Percentiles rank a stretch among this genome's conserved stretches.
Evolutionary conservation across 805 yeast genomes (phyloP).

Genomic region (Lachancea meyersii): DNA sequence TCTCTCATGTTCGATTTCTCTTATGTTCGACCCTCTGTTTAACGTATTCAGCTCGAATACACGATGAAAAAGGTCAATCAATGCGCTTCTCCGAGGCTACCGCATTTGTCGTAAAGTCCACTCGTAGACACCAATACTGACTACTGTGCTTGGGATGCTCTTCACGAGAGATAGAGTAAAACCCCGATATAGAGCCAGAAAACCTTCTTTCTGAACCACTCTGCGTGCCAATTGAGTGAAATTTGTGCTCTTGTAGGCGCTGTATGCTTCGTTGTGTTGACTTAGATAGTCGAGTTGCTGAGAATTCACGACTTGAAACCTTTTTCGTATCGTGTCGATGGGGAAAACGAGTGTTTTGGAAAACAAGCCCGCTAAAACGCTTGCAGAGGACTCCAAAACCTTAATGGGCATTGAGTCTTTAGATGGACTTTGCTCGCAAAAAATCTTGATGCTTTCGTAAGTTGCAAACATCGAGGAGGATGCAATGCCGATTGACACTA

Average conservation of each 20-base stretch:
- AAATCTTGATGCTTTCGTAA: constrained; percentile 42
- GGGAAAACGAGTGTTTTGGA: constrained; percentile 80
- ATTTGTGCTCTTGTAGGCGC: constrained; percentile 12
- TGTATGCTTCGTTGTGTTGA: constrained; percentile 17
- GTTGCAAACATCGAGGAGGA: constrained; percentile 72
- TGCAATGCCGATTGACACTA: constrained; percentile 59
- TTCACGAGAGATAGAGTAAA: constrained; percentile 63
- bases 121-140: constrained; percentile 64
- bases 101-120: constrained; percentile 1
- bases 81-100: background rate
- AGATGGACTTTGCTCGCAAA: constrained; percentile 35
- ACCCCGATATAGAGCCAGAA: constrained; percentile 68
- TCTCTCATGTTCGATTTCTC: too few relatives aligned
- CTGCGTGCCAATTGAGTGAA: constrained; percentile 31
- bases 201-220: constrained; percentile 53
- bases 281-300: constrained; percentile 17
- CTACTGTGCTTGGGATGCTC: constrained; percentile 71
- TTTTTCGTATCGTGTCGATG: constrained; percentile 71
- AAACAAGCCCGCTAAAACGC: constrained; percentile 61
- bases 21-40: background rate
- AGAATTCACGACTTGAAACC: constrained; percentile 55
- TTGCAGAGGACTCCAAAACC: constrained; percentile 55
- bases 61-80: background rate
- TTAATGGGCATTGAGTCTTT: constrained; percentile 10
- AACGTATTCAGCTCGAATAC: background rate